Conservation (phyloP, 2,329 filamentous ascomycete species). For the Sporothrix luriei region DNA sequence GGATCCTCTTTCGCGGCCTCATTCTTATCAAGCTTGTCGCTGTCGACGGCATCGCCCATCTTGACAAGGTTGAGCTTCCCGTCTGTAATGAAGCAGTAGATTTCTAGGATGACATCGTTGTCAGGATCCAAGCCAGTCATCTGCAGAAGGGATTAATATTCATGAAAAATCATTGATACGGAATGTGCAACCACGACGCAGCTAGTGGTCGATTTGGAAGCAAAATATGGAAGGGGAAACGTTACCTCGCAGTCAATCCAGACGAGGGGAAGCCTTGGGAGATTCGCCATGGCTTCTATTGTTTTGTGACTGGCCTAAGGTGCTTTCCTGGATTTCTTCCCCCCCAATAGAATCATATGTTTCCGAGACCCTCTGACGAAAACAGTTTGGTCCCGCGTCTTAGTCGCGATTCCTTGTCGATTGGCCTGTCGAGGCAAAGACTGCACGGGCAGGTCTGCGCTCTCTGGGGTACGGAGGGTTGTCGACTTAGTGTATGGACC, state of each 20-base stretch:
- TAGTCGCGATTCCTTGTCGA: background rate
- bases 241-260: conserved; percentile 36
- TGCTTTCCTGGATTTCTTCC: background rate
- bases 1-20: conserved; percentile 67
- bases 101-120: conserved; percentile 82
- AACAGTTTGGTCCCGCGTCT: too few relatives aligned
- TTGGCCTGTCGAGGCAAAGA: background rate
- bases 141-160: conserved; percentile 49
- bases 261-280: conserved; percentile 30
- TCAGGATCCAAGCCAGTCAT: conserved; percentile 88
- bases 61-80: conserved; percentile 57
- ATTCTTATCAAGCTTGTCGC: background rate
- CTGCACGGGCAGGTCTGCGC: background rate
- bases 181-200: background rate
- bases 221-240: background rate
- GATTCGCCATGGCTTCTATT: conserved; percentile 24
- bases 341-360: background rate
- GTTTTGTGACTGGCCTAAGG: background rate
- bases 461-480: background rate
- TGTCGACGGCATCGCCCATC: background rate
- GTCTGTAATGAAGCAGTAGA: conserved; percentile 90
- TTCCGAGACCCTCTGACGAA: background rate
- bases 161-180: background rate
- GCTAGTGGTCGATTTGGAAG: background rate
- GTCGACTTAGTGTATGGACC: background rate